Evolutionary conservation across 2,329 filamentous ascomycete species (phyloP).

Genomic region (Xylariales sp.): DNA sequence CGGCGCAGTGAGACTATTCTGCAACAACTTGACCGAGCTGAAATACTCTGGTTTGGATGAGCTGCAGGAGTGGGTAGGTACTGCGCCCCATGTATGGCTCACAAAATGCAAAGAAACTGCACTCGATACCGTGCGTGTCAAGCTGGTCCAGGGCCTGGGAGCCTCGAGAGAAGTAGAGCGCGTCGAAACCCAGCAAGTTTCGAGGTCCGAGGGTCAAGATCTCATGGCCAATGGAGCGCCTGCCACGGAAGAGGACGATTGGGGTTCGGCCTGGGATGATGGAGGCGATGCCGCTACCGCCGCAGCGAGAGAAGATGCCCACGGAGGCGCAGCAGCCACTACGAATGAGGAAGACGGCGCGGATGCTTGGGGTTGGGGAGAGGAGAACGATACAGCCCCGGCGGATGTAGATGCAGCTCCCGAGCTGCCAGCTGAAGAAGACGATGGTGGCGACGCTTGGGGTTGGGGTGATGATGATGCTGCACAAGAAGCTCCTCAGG

Average conservation of each 20-base stretch:
- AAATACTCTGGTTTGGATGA: slow-evolving; percentile 60
- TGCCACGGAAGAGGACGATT: slow-evolving; percentile 42
- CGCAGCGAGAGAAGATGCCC: slow-evolving; percentile 26
- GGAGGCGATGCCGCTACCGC: slow-evolving; percentile 34
- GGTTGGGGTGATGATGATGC: slow-evolving; percentile 61
- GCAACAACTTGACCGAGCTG: slow-evolving; percentile 54
- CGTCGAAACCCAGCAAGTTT: slow-evolving; percentile 77
- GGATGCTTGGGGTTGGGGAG: slow-evolving; percentile 85
- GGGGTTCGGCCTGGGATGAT: slow-evolving; percentile 77
- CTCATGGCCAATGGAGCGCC: slow-evolving; percentile 51
- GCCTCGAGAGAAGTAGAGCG: slow-evolving; percentile 70
- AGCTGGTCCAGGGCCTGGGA: slow-evolving; percentile 64
- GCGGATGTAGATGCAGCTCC: slow-evolving; percentile 9
- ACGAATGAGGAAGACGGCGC: slow-evolving; percentile 34
- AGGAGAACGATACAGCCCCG: slow-evolving; percentile 48
- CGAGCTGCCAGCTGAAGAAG: slow-evolving; percentile 14
- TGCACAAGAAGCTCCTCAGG: background rate
- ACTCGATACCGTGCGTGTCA: slow-evolving; percentile 67
- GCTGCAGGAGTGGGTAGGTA: slow-evolving; percentile 74
- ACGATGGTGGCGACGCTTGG: slow-evolving; percentile 63
- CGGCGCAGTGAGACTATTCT: slow-evolving; percentile 61
- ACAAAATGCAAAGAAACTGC: slow-evolving; percentile 76
- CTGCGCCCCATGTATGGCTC: slow-evolving; percentile 80
- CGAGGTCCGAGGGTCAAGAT: slow-evolving; percentile 60
- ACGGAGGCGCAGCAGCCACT: slow-evolving; percentile 31